These are phyloP conservation scores for Lanmaoa rubissima DNA, from an alignment of 768 basidiomycete genomes.

Conservation along the genomic window DNA sequence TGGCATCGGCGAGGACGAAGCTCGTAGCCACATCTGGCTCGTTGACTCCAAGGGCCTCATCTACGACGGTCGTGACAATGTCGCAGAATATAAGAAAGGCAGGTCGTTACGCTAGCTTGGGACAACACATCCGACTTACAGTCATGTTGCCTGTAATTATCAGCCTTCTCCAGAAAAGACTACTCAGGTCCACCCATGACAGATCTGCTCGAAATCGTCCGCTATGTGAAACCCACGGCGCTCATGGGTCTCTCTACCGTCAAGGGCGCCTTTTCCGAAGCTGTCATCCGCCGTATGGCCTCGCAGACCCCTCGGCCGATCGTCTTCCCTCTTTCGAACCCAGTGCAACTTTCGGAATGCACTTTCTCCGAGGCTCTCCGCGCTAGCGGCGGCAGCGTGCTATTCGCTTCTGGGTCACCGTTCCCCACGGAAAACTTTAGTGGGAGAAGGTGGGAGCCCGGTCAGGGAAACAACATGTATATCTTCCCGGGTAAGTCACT, in stretches of 20 bases:
- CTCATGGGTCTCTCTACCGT: constrained; percentile 89
- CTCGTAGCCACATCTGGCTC: constrained; percentile 73
- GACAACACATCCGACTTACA: not conserved
- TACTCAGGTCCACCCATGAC: constrained; percentile 75
- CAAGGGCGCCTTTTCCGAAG: constrained; percentile 73
- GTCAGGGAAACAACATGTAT: constrained; percentile 96
- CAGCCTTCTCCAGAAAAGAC: constrained; percentile 82
- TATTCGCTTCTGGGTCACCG: constrained; percentile 89
- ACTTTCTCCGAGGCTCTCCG: constrained; percentile 73
- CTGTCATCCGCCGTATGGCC: constrained; percentile 75
- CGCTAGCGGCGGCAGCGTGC: constrained; percentile 68
- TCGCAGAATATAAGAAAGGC: constrained; percentile 87
- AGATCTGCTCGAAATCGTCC: constrained; percentile 72
- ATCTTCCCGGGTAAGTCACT: constrained; percentile 59
- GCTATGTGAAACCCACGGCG: constrained; percentile 83
- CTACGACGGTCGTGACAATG: constrained; percentile 63
- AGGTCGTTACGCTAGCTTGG: constrained; percentile 20
- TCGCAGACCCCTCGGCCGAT: constrained; percentile 79
- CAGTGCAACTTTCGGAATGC: constrained; percentile 77
- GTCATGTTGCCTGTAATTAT: not conserved
- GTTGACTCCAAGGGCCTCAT: constrained; percentile 88
- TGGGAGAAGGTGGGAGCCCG: constrained; percentile 62
- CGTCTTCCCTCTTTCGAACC: constrained; percentile 92
- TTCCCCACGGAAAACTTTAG: constrained; percentile 64
- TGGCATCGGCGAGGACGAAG: constrained; percentile 75